Base-by-base conservation (phyloP, 768 basidiomycete species). In the Cytidiella melzeri region DNA sequence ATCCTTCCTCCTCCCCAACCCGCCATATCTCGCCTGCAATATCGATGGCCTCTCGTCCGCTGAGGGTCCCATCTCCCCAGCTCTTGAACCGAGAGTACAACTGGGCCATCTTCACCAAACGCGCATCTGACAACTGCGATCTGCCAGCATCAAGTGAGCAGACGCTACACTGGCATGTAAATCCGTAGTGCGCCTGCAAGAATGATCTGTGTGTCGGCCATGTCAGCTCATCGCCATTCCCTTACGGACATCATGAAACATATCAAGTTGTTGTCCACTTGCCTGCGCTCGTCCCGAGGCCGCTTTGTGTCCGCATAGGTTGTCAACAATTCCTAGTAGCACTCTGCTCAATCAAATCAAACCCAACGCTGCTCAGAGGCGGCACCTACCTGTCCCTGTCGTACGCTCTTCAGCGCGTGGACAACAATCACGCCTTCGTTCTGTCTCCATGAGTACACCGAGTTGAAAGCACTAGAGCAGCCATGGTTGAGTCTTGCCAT, bases 401-500 rank as follows among this genome's bases (percentile, higher is more conserved):
- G 57, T 25, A 85, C 73, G 47, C 67, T 63, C 57, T 76, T 81
- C 47, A 84, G 55, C 7, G 83, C 82, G 61, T 83, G 69, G 3
- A 85, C 77, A 28, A 80, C 73, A 19, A 83, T 56, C 3, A 64
- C 63, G 10, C 64, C 59, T 48, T 80, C 78, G 24, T 66, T 58
- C 39, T 75, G 71, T 43, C 80, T 68, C 77, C 77, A 85, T 0
- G 70, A 70, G 57, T 85, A 85, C 11, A 84, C 78, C 4, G 70
- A 72, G 61, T 84, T 84, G 67, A 87, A 85, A 5, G 80, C 80
- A 46, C 73, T 69, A 3, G 81, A 76, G 57, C 83, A 85, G 0
- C 79, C 83, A 53, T 85, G 84, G 55, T 87, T 87, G 52, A 85
- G 55, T 38, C 83, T 70, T 11, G 82, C 80, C 73, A 79, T 82